phyloP scores from a whole-genome alignment of 441 rosid genomes.

The Pelargonium fulgidum region DNA sequence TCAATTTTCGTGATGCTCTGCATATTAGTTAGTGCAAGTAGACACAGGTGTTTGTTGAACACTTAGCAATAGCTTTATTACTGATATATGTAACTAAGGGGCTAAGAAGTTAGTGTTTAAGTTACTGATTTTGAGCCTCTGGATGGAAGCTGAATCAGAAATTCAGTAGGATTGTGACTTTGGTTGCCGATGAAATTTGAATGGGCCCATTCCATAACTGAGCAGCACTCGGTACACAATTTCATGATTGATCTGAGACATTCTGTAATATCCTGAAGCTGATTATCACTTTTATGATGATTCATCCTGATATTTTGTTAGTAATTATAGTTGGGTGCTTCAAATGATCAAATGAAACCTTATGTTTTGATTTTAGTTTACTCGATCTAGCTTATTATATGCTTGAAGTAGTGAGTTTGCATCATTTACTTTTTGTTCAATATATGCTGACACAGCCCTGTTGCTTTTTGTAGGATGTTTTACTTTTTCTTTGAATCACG shows the following conservation, averaged over 20 bases:
- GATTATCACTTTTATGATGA: background rate
- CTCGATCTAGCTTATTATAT: background rate
- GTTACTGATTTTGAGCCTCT: no score
- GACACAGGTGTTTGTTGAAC: background rate
- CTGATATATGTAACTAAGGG: background rate
- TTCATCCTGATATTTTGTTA: background rate
- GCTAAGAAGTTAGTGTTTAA: no score
- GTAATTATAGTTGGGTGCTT: background rate
- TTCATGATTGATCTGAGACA: background rate
- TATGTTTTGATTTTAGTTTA: background rate
- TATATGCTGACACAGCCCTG: background rate
- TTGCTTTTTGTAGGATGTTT: conserved; percentile 54
- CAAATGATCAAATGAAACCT: background rate
- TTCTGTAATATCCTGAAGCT: background rate
- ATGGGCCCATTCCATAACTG: no score
- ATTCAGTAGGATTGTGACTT: no score
- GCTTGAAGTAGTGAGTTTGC: no score
- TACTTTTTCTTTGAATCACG: conserved; percentile 95
- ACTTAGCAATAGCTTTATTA: no score
- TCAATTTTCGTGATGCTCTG: background rate
- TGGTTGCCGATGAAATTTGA: no score
- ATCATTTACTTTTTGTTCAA: no score
- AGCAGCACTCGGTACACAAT: no score
- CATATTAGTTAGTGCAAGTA: background rate
- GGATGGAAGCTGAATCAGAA: background rate